These are phyloP conservation scores for Mychonastes homosphaera DNA, from an alignment of 139 green algal genomes.

Conservation along the genomic window DNA sequence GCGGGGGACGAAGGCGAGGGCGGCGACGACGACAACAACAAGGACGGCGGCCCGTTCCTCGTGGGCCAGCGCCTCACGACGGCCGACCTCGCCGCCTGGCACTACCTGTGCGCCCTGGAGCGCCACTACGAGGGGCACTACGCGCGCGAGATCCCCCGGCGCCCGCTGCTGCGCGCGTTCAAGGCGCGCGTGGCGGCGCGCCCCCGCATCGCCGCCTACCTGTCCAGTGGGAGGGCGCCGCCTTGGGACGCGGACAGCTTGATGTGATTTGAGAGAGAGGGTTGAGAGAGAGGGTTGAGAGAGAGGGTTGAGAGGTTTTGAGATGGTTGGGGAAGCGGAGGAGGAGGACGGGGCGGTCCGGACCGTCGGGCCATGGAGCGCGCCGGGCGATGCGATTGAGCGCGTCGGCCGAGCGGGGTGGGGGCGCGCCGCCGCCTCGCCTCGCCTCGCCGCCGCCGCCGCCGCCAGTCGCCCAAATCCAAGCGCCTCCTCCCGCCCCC, in stretches of 20 bases:
- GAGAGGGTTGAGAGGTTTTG: too few relatives aligned
- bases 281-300: too few relatives aligned
- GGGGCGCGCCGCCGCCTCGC: too few relatives aligned
- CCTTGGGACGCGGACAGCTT: slow-evolving; percentile 32
- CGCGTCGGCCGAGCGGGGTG: too few relatives aligned
- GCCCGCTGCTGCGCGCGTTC: slow-evolving; percentile 21
- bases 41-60: slow-evolving; percentile 21
- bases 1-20: not conserved
- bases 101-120: slow-evolving; percentile 16
- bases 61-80: slow-evolving; percentile 22
- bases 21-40: slow-evolving; percentile 9
- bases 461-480: too few relatives aligned
- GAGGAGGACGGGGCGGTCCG: too few relatives aligned
- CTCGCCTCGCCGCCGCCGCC: too few relatives aligned
- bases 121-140: slow-evolving; percentile 1
- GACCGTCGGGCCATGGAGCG: too few relatives aligned
- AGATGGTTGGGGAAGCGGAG: too few relatives aligned
- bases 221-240: slow-evolving; percentile 18
- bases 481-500: too few relatives aligned
- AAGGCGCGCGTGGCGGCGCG: slow-evolving; percentile 19
- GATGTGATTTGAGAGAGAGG: too few relatives aligned
- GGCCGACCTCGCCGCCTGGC: slow-evolving; percentile 30
- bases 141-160: slow-evolving; percentile 9
- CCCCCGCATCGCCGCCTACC: slow-evolving; percentile 27
- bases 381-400: too few relatives aligned